Evolutionary conservation across 2,329 filamentous ascomycete genomes (phyloP).

Genomic region (Torrubiella hemipterigena): DNA sequence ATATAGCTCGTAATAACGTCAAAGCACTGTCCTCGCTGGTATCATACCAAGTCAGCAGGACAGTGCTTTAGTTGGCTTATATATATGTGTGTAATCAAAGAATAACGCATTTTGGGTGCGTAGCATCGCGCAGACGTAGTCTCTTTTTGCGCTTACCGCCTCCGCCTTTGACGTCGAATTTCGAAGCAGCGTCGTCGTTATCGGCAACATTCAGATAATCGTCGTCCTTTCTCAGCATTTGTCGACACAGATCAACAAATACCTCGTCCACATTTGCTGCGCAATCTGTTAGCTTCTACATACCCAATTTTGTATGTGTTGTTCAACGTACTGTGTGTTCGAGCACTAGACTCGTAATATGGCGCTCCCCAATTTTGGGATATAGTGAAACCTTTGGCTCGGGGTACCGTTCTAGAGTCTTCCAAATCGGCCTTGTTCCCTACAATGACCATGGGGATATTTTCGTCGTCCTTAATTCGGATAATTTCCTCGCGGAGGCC

Average conservation of each 20-base stretch:
- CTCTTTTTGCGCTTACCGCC: conserved; percentile 17
- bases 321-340: conserved; percentile 50
- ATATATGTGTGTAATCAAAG: too few species aligned
- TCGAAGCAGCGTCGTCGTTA: conserved; percentile 28
- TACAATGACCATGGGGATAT: conserved; percentile 77
- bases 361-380: conserved; percentile 83
- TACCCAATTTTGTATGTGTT: conserved; percentile 8
- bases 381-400: conserved; percentile 69
- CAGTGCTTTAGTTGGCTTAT: too few species aligned
- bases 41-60: too few species aligned
- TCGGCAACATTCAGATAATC: conserved; percentile 21
- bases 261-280: conserved; percentile 79
- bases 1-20: too few species aligned
- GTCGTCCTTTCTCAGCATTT: conserved; percentile 68
- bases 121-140: conserved; percentile 15
- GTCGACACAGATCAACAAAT: conserved; percentile 72
- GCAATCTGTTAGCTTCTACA: conserved; percentile 6
- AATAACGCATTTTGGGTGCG: conserved; percentile 29
- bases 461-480: conserved; percentile 80
- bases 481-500: conserved; percentile 81
- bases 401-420: conserved; percentile 68
- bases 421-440: conserved; percentile 88
- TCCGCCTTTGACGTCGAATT: conserved; percentile 21
- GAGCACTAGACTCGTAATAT: conserved; percentile 82
- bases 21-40: too few species aligned